Evolutionary conservation across 2,329 filamentous ascomycete species (phyloP).

Genomic region (Rhinocladiella mackenziei): DNA sequence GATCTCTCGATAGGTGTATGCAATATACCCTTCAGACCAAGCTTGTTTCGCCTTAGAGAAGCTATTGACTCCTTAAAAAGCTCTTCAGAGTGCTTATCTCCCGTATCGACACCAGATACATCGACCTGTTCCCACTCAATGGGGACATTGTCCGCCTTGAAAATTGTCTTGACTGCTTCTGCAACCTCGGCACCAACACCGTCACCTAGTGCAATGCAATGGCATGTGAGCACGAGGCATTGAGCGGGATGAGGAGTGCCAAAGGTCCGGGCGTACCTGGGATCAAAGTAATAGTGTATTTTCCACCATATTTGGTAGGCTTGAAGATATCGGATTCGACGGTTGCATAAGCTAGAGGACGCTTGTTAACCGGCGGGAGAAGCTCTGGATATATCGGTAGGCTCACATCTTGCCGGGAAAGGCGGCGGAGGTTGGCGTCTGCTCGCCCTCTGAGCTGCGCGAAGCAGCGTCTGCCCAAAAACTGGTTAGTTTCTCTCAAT

Average conservation of each 20-base stretch:
- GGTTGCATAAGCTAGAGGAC: conserved; percentile 53
- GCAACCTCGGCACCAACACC: conserved; percentile 97
- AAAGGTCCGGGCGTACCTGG: conserved; percentile 62
- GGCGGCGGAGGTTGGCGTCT: conserved; percentile 16
- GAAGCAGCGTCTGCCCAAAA: conserved; percentile 28
- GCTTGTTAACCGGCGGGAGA: conserved; percentile 2
- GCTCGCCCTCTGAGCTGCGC: conserved; percentile 24
- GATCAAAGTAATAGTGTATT: conserved; percentile 95
- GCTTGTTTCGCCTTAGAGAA: conserved; percentile 96
- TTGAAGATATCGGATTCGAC: conserved; percentile 96
- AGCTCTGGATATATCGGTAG: not conserved
- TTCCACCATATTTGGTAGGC: conserved; percentile 97
- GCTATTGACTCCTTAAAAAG: conserved; percentile 94
- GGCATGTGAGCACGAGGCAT: conserved; percentile 12
- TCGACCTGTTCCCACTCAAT: conserved; percentile 99
- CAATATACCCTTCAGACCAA: conserved; percentile 96
- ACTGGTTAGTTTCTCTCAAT: conserved; percentile 8
- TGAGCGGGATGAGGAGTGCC: not conserved
- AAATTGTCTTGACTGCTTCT: conserved; percentile 97
- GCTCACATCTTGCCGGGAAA: conserved; percentile 27
- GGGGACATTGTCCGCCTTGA: conserved; percentile 98
- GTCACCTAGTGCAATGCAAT: conserved; percentile 55
- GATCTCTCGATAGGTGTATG: conserved; percentile 96
- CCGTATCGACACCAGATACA: conserved; percentile 82
- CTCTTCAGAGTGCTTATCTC: conserved; percentile 83